phyloP scores from a whole-genome alignment of 2,329 filamentous ascomycete species.

The Talaromyces islandicus region DNA sequence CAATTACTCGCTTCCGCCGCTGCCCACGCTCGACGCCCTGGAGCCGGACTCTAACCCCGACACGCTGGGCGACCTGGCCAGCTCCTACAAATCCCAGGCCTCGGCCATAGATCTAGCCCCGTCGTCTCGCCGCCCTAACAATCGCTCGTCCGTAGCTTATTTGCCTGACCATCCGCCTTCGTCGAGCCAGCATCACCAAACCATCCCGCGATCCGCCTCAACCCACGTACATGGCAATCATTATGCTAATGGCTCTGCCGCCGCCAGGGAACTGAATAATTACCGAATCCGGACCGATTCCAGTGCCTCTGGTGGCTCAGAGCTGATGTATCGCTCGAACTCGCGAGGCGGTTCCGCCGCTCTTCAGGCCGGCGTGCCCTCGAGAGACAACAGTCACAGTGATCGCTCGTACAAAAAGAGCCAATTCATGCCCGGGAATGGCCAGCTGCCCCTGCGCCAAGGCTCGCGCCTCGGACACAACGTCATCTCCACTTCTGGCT shows the following conservation, averaged over 20 bases:
- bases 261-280: conserved; percentile 35
- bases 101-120: neutral
- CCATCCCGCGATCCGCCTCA: conserved; percentile 40
- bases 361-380: conserved; percentile 56
- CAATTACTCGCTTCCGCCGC: conserved; percentile 3
- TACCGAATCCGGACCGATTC: conserved; percentile 56
- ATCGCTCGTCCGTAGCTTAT: conserved; percentile 39
- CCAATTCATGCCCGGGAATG: conserved; percentile 52
- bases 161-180: conserved; percentile 15
- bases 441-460: conserved; percentile 65
- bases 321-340: conserved; percentile 53
- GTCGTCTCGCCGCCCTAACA: conserved; percentile 19
- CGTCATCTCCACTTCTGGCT: conserved; percentile 22
- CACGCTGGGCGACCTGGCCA: conserved; percentile 2
- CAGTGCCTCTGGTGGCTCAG: conserved; percentile 49
- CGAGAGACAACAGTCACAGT: conserved; percentile 63
- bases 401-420: conserved; percentile 62
- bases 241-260: conserved; percentile 32
- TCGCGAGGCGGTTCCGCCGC: conserved; percentile 56
- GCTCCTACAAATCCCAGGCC: conserved; percentile 6
- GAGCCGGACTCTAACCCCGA: conserved; percentile 15
- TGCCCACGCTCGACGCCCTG: conserved; percentile 1
- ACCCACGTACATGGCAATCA: conserved; percentile 39
- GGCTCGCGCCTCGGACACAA: conserved; percentile 67
- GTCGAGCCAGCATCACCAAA: conserved; percentile 30